Evolutionary conservation across 306 rosid genomes (phyloP).

Genomic region (Gastrolobium bilobum): DNA sequence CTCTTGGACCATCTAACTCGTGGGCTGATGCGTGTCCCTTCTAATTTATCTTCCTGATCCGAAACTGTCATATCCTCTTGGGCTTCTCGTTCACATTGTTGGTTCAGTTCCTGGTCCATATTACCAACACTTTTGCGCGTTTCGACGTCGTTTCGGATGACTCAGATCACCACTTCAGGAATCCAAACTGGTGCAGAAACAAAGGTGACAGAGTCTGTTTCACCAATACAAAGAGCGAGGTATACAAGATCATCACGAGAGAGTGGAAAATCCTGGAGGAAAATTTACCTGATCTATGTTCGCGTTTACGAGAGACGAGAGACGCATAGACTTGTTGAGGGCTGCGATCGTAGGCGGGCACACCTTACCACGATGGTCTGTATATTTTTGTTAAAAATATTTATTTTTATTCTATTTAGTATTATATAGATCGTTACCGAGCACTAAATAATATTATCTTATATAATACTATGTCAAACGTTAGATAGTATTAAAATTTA

Average conservation of each 20-base stretch:
- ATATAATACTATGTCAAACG: too few relatives aligned
- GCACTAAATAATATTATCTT: too few relatives aligned
- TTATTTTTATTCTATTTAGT: too few relatives aligned
- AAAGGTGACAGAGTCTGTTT: neutral
- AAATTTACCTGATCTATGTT: conserved; percentile 64
- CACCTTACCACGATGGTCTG: conserved; percentile 70
- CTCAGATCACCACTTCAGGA: conserved; percentile 53
- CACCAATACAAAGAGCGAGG: neutral
- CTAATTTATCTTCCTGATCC: too few relatives aligned
- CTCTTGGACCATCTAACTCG: too few relatives aligned
- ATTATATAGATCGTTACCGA: too few relatives aligned
- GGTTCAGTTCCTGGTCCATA: too few relatives aligned
- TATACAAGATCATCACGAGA: conserved; percentile 54
- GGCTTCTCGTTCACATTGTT: too few relatives aligned
- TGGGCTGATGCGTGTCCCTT: too few relatives aligned
- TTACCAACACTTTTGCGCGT: conserved; percentile 38
- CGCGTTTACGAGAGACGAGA: conserved; percentile 61
- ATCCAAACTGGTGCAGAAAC: neutral
- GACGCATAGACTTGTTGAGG: conserved; percentile 53
- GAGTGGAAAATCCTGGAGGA: conserved; percentile 66
- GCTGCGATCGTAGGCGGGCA: conserved; percentile 67
- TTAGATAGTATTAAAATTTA: too few relatives aligned
- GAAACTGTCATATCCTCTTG: too few relatives aligned
- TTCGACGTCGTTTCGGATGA: conserved; percentile 61
- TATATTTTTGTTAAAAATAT: too few relatives aligned